Percentiles rank a stretch among this genome's conserved stretches.
Conservation (phyloP, 2,329 filamentous ascomycete genomes). For the Fusarium penzigii region DNA sequence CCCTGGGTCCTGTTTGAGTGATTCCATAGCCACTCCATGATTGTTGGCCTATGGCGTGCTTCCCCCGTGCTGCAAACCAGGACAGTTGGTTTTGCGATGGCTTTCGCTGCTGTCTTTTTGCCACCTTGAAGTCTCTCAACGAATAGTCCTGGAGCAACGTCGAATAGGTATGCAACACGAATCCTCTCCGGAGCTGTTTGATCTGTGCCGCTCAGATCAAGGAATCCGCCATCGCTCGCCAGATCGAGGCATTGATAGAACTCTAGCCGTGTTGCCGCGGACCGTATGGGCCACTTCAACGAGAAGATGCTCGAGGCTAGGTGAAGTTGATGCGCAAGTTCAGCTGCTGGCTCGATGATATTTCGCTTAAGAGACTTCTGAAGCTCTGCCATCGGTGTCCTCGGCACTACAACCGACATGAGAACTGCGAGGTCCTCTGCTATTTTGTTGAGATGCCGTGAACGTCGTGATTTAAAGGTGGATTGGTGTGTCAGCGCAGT, state of each 20-base stretch:
- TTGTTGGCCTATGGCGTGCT: constrained; percentile 32
- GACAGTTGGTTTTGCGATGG: constrained; percentile 37
- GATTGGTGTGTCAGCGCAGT: constrained; percentile 35
- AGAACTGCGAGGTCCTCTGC: constrained; percentile 37
- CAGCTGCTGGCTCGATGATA: constrained; percentile 38
- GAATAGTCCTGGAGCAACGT: constrained; percentile 39
- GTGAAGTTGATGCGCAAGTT: constrained; percentile 39
- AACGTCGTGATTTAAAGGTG: constrained; percentile 32
- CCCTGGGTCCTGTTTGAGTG: constrained; percentile 20
- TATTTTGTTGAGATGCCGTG: constrained; percentile 31
- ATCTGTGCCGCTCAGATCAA: constrained; percentile 34
- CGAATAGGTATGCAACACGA: constrained; percentile 38
- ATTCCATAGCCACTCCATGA: constrained; percentile 38
- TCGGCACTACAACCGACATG: constrained; percentile 33
- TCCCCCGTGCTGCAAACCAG: constrained; percentile 33
- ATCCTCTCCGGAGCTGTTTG: constrained; percentile 30
- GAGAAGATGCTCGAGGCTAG: constrained; percentile 36
- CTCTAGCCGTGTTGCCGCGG: constrained; percentile 37
- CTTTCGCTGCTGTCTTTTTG: constrained; percentile 34
- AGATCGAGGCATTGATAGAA: constrained; percentile 40
- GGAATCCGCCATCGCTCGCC: constrained; percentile 30
- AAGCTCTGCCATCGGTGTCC: constrained; percentile 29
- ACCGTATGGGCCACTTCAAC: constrained; percentile 40
- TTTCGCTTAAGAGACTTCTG: constrained; percentile 34
- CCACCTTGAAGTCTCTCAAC: constrained; percentile 38